Evolutionary conservation across 306 rosid species (phyloP).

Genomic region (Vachellia pachyceras): DNA sequence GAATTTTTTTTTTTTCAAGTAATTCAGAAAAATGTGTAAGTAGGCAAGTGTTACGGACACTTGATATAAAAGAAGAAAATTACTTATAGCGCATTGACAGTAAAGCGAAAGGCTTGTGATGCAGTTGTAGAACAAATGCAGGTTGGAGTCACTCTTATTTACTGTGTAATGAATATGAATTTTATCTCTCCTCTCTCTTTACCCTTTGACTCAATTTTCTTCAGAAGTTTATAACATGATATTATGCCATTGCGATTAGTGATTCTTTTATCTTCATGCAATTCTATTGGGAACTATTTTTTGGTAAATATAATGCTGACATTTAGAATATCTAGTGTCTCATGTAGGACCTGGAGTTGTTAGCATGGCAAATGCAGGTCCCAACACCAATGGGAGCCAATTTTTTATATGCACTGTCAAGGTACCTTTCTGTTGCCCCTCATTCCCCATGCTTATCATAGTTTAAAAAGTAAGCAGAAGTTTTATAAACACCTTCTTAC

Average conservation of each 20-base stretch:
- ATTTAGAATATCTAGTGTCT: conserved; percentile 57
- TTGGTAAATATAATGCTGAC: conserved; percentile 33
- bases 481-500: conserved; percentile 1
- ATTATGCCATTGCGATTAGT: neutral
- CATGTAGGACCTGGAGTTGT: conserved; percentile 87
- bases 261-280: conserved; percentile 4
- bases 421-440: conserved; percentile 51
- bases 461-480: neutral
- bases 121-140: neutral
- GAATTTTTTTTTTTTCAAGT: neutral
- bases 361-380: conserved; percentile 99
- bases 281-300: neutral
- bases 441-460: conserved; percentile 14
- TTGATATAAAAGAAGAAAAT: neutral
- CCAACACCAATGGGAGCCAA: conserved; percentile 97
- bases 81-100: neutral
- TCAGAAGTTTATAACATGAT: neutral
- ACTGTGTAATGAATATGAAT: neutral
- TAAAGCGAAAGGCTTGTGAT: neutral
- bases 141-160: neutral
- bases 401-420: conserved; percentile 95
- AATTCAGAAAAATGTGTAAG: too few relatives aligned
- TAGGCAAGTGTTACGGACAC: neutral
- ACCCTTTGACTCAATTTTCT: neutral
- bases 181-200: neutral